These are phyloP conservation scores for Colletotrichum spaethianum DNA, from an alignment of 2,329 filamentous ascomycete genomes.

Conservation along the genomic window DNA sequence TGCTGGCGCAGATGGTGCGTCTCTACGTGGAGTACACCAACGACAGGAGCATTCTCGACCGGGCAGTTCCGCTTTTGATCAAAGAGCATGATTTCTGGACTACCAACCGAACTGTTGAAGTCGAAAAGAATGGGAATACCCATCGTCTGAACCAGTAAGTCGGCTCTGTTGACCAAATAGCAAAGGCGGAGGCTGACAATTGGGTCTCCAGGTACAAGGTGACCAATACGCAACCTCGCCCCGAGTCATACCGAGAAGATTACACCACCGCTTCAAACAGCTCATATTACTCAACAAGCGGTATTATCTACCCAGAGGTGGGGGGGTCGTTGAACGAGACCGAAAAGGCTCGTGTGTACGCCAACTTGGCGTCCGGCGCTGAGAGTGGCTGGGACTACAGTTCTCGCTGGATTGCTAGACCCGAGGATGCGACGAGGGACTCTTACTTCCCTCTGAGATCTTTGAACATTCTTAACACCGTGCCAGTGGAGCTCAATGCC, in stretches of 20 bases:
- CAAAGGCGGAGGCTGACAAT: background rate
- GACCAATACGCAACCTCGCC: conserved; percentile 75
- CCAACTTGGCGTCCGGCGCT: conserved; percentile 75
- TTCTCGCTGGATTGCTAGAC: conserved; percentile 70
- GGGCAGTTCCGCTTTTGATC: conserved; percentile 73
- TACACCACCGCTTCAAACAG: conserved; percentile 75
- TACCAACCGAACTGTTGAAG: conserved; percentile 70
- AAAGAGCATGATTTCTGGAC: conserved; percentile 76
- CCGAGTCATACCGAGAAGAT: conserved; percentile 78
- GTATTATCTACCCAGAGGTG: conserved; percentile 70
- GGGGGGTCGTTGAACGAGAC: conserved; percentile 65
- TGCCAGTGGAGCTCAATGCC: conserved; percentile 78
- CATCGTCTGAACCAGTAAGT: conserved; percentile 70
- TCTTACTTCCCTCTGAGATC: conserved; percentile 76
- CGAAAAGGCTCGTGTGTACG: conserved; percentile 68
- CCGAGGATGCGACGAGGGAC: conserved; percentile 70
- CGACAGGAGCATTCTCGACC: conserved; percentile 71
- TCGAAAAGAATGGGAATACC: conserved; percentile 61
- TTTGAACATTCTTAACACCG: conserved; percentile 70
- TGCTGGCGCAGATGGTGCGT: conserved; percentile 77
- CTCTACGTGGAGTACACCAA: conserved; percentile 76
- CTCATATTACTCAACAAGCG: conserved; percentile 72
- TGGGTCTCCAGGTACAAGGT: conserved; percentile 65
- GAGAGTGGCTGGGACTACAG: conserved; percentile 78
- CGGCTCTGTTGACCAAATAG: too few relatives aligned